Evolutionary conservation across 2,329 filamentous ascomycete species (phyloP).

Genomic region (Pseudocercospora fuligena): DNA sequence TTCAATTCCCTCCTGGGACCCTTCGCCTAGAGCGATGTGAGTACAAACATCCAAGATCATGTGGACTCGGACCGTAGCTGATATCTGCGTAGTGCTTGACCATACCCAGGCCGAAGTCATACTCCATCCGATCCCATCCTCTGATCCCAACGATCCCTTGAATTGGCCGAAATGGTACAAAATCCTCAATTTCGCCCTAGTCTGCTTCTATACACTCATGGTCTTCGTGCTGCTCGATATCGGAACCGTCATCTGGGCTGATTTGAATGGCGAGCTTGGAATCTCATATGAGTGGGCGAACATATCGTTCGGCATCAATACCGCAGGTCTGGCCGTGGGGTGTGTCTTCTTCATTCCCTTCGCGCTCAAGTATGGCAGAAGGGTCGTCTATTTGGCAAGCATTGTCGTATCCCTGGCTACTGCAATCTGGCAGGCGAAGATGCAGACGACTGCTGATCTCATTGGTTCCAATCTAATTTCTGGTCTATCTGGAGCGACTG

Average conservation of each 20-base stretch:
- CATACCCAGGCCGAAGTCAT: slow-evolving; percentile 5
- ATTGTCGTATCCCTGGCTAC: slow-evolving; percentile 14
- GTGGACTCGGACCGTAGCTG: background rate
- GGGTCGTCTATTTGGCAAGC: slow-evolving; percentile 20
- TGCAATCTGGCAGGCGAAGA: slow-evolving; percentile 19
- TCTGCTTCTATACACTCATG: slow-evolving; percentile 45
- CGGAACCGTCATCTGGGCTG: slow-evolving; percentile 47
- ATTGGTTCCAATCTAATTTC: slow-evolving; percentile 19
- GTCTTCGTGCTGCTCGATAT: slow-evolving; percentile 46
- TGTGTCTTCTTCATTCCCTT: slow-evolving; percentile 55
- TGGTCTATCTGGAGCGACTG: slow-evolving; percentile 19
- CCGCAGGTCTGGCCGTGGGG: slow-evolving; percentile 52
- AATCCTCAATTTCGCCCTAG: slow-evolving; percentile 45
- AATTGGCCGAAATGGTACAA: slow-evolving; percentile 51
- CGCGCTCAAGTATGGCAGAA: slow-evolving; percentile 52
- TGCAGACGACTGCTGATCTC: slow-evolving; percentile 18
- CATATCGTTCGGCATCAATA: slow-evolving; percentile 48
- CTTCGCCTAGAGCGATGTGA: slow-evolving; percentile 14
- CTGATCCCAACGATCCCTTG: slow-evolving; percentile 44
- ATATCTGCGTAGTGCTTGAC: slow-evolving; percentile 7
- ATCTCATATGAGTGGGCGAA: slow-evolving; percentile 48
- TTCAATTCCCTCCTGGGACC: slow-evolving; percentile 14
- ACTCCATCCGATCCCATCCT: slow-evolving; percentile 30
- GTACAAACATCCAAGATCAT: background rate
- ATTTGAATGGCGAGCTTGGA: slow-evolving; percentile 46